Evolutionary conservation across 495 filamentous ascomycete genomes (phyloP), one percentile per base, ranked within the genome.

Genomic region (Aspergillus taichungensis): DNA sequence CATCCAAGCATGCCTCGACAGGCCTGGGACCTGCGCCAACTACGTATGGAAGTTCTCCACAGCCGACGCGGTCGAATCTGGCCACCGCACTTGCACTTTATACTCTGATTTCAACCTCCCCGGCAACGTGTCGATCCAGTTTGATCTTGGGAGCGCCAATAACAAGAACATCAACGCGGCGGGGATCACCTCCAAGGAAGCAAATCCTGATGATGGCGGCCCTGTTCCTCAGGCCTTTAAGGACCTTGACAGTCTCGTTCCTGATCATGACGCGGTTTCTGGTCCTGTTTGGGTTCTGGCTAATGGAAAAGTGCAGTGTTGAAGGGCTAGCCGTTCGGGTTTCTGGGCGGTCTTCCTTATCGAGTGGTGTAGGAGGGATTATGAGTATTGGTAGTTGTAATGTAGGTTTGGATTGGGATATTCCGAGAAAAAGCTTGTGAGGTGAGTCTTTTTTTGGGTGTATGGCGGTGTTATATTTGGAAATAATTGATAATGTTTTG

Each of bases 11-110:
- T 42, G 40, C 13, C 13, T 42, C 5, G 24, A 42, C 40, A 29
- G 7, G 7, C 29, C 34, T 6, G 13, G 29, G 4, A 42, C 40
- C 29, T 42, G 40, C 12, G 40, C 40, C 10, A 42, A 32, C 13
- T 42, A 42, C 29, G 40, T 32, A 6, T 42, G 40, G 40, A 42
- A 32, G 40, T 42, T 42, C 28, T 42, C 40, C 4, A 42, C 40
- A 6, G 30, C 40, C 2, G 29, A 42, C 8, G 31, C 40, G 8
- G 40, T 42, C 5, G 6, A 33, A 6, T 42, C 40, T 5, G 40
- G 40, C 30, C 11, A 42, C 34, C 40, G 40, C 18, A 42, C 40
- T 31, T 42, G 40, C 40, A 42, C 40, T 29, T 18, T 42, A 13
- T 42, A 42, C 13, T 42, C 40, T 7, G 29, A 42, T 18, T 42